Evolutionary conservation across 2,329 filamentous ascomycete genomes (phyloP), one percentile per base, ranked within the genome.

Genomic region (Pezicula carpinea): DNA sequence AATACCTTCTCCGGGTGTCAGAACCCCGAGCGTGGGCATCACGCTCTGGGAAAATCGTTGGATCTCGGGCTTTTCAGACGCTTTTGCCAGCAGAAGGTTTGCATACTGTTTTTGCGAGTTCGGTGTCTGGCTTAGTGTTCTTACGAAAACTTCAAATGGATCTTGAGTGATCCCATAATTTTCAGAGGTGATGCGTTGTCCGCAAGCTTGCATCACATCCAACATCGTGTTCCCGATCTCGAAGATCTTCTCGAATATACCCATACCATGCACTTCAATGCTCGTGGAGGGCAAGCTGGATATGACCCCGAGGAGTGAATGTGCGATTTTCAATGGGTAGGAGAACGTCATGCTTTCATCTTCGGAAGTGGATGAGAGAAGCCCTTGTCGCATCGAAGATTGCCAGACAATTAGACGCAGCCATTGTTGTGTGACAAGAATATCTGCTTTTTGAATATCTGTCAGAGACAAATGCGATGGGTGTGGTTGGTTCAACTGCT

Each of bases 391-490:
- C 56, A 85, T 84, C 3, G 82, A 82, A 2, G 83, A 74, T 56
- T 86, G 83, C 83, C 83, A 87, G n/a, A 86, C 77, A 66, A 86
- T 83, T 1, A 82, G 78, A 15, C 79, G 72, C 4, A 87, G 70
- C 83, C 83, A 87, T 57, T 85, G 82, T 59, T 87, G 83, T 2
- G 82, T 87, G 44, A 84, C 76, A 36, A 84, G 71, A 15, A 87
- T 73, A 55, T 87, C 82, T 6, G 85, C 81, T 45, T 82, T 83
- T 56, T 87, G 83, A 17, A 80, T 82, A 48, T 83, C 79, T 1
- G 81, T 83, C 5, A 63, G 42, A 7, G 60, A 53, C 15, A 62
- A 21, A 18, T 57, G 51, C 3, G 56, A 48, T 4, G 59, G 51
- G 7, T 57, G 53, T 4, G 59, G 50, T 5, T 49, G 49, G 22